Base-by-base conservation (phyloP, 192 early-diverging fungal species). In the Coemansia erecta region DNA sequence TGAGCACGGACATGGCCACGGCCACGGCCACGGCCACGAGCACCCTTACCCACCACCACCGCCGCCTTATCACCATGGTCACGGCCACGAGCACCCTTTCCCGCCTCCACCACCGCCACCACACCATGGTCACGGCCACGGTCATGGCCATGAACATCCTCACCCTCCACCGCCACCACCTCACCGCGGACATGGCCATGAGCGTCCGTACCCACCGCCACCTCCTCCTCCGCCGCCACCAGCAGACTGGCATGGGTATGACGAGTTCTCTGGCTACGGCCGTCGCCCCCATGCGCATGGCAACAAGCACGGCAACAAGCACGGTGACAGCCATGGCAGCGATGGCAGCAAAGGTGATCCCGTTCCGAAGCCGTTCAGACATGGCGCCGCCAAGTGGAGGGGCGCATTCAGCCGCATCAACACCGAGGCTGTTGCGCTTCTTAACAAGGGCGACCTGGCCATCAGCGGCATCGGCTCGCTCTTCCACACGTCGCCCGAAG, bases 401-500 rank as follows among this genome's bases (percentile, higher is more conserved):
- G 35, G 45, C 19, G 44, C 61, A 14, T 56, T 53, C 53, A 31
- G 40, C 46, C 60, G 48, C 62, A 41, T 72, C 40, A 72, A 78
- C 56, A 49, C 49, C 17, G 44, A 33, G 22, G 62, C 61, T 17
- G 62, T 78, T 58, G 57, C 56, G 15, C 33, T 23, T 18, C 66
- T 78, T 41, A 44, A 33, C 66, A 52, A 46, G 17, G 75, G 75
- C 54, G 33, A 56, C 18, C 75, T 78, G 47, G 43, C 70, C 4
- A 46, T 35, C 3, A 43, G 47, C 49, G 11, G 44, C 31, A 14
- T 78, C 15, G 49, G 37, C 6, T 43, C 53, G 1, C 51, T 78
- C 35, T 61, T 69, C 56, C 42, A 42, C 18, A 15, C 31, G 8
- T 50, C 60, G 2, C 22, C 19, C 57, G 46, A 53, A 22, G 66